Evolutionary conservation across 169 alveolate species (phyloP).

Genomic region (Plasmodium cynomolgi): DNA sequence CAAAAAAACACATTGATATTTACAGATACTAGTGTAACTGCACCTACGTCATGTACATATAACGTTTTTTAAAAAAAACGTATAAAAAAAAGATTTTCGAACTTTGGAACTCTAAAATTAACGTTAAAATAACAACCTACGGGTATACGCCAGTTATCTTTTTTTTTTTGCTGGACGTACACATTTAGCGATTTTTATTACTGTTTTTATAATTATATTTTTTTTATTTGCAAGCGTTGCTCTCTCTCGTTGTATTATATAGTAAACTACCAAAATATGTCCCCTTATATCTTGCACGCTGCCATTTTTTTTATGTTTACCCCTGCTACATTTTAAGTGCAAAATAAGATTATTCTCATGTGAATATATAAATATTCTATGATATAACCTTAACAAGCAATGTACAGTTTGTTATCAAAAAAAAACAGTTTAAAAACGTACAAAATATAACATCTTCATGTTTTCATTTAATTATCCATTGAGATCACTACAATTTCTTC

Average conservation of each 20-base stretch:
- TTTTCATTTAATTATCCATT: neutral
- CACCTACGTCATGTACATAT: neutral
- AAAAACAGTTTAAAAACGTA: neutral
- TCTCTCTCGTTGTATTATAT: neutral
- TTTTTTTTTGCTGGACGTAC: neutral
- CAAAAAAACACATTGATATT: no score
- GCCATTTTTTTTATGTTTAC: neutral
- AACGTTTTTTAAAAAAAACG: no score
- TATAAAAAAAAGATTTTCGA: no score
- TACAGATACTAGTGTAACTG: neutral
- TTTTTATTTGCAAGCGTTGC: neutral
- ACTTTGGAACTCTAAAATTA: neutral
- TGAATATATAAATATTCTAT: neutral
- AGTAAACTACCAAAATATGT: no score
- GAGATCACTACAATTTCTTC: neutral
- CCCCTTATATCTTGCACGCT: neutral
- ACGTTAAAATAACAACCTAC: neutral
- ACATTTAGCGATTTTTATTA: neutral
- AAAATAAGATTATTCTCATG: neutral
- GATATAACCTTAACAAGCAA: neutral
- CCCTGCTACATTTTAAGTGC: neutral
- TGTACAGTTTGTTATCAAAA: neutral
- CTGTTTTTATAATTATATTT: neutral
- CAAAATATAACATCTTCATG: neutral
- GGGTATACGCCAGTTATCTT: neutral